A percentile compares a stretch with the other conserved stretches of the same genome.
phyloP scores from a whole-genome alignment of 2,329 filamentous ascomycete species.

The Colletotrichum sp. region DNA sequence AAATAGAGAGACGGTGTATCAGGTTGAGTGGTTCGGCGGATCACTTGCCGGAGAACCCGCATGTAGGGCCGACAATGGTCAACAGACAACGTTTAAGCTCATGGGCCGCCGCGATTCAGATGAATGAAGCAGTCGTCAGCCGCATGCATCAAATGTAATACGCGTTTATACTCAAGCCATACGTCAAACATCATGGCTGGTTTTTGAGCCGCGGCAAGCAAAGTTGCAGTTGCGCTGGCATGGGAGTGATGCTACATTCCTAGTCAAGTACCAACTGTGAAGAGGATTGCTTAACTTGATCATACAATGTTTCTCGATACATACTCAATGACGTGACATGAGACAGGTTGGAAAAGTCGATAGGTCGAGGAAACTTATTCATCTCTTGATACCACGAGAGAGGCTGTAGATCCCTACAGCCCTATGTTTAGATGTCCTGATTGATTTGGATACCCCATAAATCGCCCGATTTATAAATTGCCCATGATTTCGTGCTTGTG shows the following conservation, averaged over 20 bases:
- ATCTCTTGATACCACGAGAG: not conserved
- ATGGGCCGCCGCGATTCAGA: not conserved
- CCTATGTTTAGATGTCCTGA: not conserved
- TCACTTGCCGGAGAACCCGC: not conserved
- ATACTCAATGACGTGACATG: not conserved
- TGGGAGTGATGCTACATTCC: not conserved
- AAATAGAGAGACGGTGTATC: constrained; percentile 1
- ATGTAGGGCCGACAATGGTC: not conserved
- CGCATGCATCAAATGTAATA: not conserved
- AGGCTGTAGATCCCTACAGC: not conserved
- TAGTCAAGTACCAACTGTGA: not conserved
- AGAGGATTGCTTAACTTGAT: not conserved
- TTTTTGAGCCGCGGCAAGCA: not conserved
- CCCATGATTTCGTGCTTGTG: not conserved
- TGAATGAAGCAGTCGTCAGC: not conserved
- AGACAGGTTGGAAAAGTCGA: rapidly evolving
- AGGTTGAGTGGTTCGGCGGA: not conserved
- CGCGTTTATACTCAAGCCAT: not conserved
- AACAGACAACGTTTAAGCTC: not conserved
- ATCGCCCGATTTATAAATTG: not conserved
- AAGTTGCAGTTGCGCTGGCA: not conserved
- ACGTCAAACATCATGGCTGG: not conserved
- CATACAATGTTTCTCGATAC: not conserved
- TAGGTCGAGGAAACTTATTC: not conserved
- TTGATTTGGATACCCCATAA: not conserved